Percentiles rank a stretch among this genome's conserved stretches.
These are phyloP conservation scores for Pseudocercospora pini-densiflorae DNA, from an alignment of 2,329 filamentous ascomycete species.

Conservation along the genomic window DNA sequence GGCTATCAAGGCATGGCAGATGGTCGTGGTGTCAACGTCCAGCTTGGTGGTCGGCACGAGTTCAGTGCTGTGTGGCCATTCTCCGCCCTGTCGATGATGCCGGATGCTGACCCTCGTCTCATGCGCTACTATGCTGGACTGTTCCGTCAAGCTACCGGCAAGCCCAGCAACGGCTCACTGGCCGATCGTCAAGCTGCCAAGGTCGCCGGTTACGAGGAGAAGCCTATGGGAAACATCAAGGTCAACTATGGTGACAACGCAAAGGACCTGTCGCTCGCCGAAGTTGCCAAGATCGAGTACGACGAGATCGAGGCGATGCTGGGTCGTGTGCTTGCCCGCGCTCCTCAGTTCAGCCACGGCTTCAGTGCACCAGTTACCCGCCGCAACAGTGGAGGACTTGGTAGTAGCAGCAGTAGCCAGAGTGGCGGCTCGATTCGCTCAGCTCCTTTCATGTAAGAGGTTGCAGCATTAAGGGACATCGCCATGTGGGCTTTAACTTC, in stretches of 20 bases:
- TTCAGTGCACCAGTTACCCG: constrained; percentile 12
- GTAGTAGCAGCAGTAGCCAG: background rate
- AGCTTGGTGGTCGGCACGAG: constrained; percentile 31
- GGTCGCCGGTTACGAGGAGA: constrained; percentile 17
- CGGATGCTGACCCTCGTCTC: constrained; percentile 30
- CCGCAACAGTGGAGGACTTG: background rate
- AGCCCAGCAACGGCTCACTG: constrained; percentile 17
- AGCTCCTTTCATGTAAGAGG: background rate
- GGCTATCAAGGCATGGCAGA: constrained; percentile 31
- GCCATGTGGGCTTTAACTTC: background rate
- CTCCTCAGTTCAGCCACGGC: background rate
- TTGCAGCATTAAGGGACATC: background rate
- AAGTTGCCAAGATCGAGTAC: constrained; percentile 36
- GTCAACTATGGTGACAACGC: constrained; percentile 33
- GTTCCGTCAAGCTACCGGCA: constrained; percentile 30
- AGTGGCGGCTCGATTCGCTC: constrained; percentile 2
- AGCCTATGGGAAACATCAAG: constrained; percentile 36
- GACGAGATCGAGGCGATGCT: constrained; percentile 31
- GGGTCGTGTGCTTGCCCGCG: constrained; percentile 16
- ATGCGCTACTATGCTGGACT: constrained; percentile 36
- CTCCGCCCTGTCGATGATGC: constrained; percentile 32
- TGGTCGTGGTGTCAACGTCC: constrained; percentile 29
- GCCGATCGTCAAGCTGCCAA: constrained; percentile 24
- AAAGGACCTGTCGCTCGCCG: constrained; percentile 27
- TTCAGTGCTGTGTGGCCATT: constrained; percentile 38